Evolutionary conservation across 2,329 filamentous ascomycete species (phyloP).

Genomic region (Diaporthe nobilis): DNA sequence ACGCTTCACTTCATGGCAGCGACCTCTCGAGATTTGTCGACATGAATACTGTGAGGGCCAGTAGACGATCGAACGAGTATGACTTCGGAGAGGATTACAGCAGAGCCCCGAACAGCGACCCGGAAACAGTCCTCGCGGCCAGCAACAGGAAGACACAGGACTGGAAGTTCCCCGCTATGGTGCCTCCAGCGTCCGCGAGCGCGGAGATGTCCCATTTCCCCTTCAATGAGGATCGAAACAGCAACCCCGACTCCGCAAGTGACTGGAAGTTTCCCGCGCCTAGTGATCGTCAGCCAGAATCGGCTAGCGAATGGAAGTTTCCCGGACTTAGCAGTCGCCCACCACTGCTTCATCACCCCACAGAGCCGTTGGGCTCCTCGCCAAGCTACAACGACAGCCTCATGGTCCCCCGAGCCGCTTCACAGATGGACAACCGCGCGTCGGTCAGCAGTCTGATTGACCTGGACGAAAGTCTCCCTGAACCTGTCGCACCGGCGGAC

Average conservation of each 20-base stretch:
- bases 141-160: constrained; percentile 58
- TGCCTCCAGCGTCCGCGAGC: constrained; percentile 64
- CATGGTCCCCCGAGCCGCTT: constrained; percentile 46
- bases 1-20: constrained; percentile 69
- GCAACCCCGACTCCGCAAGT: constrained; percentile 28
- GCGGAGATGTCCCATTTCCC: constrained; percentile 63
- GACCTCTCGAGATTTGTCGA: constrained; percentile 72
- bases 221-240: constrained; percentile 52
- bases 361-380: constrained; percentile 56
- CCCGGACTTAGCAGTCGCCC: constrained; percentile 55
- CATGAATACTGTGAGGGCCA: constrained; percentile 72
- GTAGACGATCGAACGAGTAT: constrained; percentile 64
- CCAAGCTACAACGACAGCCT: constrained; percentile 51
- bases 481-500: constrained; percentile 60
- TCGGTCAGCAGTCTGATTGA: constrained; percentile 55
- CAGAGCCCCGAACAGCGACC: constrained; percentile 70
- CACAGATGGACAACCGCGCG: constrained; percentile 50
- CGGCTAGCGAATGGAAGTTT: constrained; percentile 34
- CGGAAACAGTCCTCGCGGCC: constrained; percentile 62
- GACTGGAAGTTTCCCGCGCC: constrained; percentile 24
- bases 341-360: constrained; percentile 61
- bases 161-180: constrained; percentile 68
- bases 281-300: neutral
- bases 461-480: constrained; percentile 55
- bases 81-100: constrained; percentile 64